Evolutionary conservation across 2,329 filamentous ascomycete species (phyloP), one percentile per base, ranked within the genome.

Genomic region (Ophiobolus disseminans): DNA sequence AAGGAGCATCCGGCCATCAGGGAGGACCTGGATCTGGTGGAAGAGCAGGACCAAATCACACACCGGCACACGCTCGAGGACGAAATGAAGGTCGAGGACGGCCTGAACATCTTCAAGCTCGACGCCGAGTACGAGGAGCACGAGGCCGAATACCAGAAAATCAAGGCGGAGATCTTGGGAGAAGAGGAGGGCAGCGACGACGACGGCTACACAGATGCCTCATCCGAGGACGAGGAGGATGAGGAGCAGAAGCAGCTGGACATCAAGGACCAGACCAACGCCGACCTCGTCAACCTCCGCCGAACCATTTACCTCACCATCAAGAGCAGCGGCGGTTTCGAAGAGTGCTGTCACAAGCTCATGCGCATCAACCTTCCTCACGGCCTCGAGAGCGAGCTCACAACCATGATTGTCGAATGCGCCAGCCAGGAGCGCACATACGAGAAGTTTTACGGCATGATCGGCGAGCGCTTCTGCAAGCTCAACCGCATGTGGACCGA

Each of bases 1-100:
- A 96, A 96, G 78, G 91, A 97, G 65, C 91, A 97, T 65, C 91
- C 88, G 14, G 87, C 91, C 0, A 80, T 97, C 63, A 92, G 87
- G 72, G 92, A 97, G 69, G 94, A 99, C 71, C 78, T 99, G 48
- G 94, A 99, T 74, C 75, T 99, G 36, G 90, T 99, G 7, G 93
- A 97, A 75, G 94, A 99, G 74, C 93, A 97, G 73, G 94, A 99
- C 68, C 94, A 97, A 71, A 96, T 97, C 63, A 97, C 94, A 1
- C 94, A 99, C 75, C 83, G 86, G 46, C 80, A 91, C 39, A 87
- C 88, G 39, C 76, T 99, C 22, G 90, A 96, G 51, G 64, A 62
- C 57, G 91, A 91, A 28, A 81, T 96, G 44, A 88, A 94, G 39
- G 63, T 90, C 0, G 87, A 97, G 70, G 92, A 97, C 63, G 84